These are phyloP conservation scores for Podaxis sp. DNA, from an alignment of 768 basidiomycete genomes.

Conservation along the genomic window DNA sequence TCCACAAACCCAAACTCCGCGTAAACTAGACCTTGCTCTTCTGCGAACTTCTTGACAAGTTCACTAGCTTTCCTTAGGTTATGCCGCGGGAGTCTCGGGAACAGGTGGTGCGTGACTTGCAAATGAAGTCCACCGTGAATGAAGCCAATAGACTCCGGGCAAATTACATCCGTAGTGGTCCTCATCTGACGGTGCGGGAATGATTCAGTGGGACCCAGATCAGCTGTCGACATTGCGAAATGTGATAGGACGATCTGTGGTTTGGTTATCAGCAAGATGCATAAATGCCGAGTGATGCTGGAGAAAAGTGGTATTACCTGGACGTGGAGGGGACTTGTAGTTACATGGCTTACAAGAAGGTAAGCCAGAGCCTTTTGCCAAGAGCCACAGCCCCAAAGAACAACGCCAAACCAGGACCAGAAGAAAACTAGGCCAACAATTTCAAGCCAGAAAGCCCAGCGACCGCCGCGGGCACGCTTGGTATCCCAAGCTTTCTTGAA, in stretches of 20 bases:
- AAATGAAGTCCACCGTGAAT: slow-evolving; percentile 97
- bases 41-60: slow-evolving; percentile 85
- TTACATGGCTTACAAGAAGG: slow-evolving; percentile 80
- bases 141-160: slow-evolving; percentile 79
- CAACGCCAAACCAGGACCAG: slow-evolving; percentile 82
- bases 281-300: background rate
- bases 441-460: slow-evolving; percentile 81
- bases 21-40: slow-evolving; percentile 82
- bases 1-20: slow-evolving; percentile 89
- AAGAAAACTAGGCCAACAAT: slow-evolving; percentile 75
- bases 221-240: slow-evolving; percentile 92
- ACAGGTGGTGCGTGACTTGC: slow-evolving; percentile 96
- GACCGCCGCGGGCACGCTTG: slow-evolving; percentile 62
- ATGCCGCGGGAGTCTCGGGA: slow-evolving; percentile 93
- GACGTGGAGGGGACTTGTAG: slow-evolving; percentile 89
- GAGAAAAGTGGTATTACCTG: slow-evolving; percentile 58
- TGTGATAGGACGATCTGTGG: slow-evolving; percentile 92
- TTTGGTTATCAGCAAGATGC: background rate
- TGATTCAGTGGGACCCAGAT: slow-evolving; percentile 87
- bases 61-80: slow-evolving; percentile 81
- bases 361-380: slow-evolving; percentile 73
- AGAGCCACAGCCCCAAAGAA: slow-evolving; percentile 69
- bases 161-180: slow-evolving; percentile 96
- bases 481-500: slow-evolving; percentile 64
- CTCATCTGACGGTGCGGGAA: slow-evolving; percentile 93